Base-by-base conservation (phyloP, 164 flowering plant genomes). In the Aristolochia californica region DNA sequence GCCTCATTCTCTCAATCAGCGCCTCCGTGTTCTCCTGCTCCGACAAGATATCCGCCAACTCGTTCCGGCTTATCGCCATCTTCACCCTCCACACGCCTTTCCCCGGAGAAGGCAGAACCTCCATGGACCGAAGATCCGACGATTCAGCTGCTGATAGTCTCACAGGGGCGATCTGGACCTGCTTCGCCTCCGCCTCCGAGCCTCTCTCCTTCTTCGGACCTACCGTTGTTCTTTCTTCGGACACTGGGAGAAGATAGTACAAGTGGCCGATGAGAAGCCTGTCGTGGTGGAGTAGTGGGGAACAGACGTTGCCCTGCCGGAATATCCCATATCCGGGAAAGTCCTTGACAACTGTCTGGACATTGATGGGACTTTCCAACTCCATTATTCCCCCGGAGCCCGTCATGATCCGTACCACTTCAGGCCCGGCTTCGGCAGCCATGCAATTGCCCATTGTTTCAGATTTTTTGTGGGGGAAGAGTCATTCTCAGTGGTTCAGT, bases 21-120 rank as follows among this genome's bases (percentile, higher is more conserved):
- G 86, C 85, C 65, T 83, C 83, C 0, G 83, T 78, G 15, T 71
- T 79, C 30, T 60, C 85, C 58, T 87, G 69, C 59, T 83, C 81
- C 15, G 91, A 65, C 55, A 83, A 59, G n/a, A 84, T 80, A 48
- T 79, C 81, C 65, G 77, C 82, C 71, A 87, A 26, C 45, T 81
- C 75, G 45, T 75, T 72, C 0, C 77, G 70, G 48, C 70, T 66
- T 30, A 87, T 84, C 73, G 70, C 77, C 72, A 84, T 16, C 57
- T 73, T 87, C 73, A 84, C 88, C 60, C 62, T 84, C 95, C 95
- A 87, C 30, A 84, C 70, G 7, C 84, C 83, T 2, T 77, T 68
- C 56, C 76, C 71, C 4, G 57, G 64, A 44, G 79, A 60, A 0
- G 84, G 83, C 69, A 80, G 58, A 0, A 78, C 87, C 56, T 79